phyloP scores from a whole-genome alignment of 208 protist genomes.

The Wallacemonas sp. region DNA sequence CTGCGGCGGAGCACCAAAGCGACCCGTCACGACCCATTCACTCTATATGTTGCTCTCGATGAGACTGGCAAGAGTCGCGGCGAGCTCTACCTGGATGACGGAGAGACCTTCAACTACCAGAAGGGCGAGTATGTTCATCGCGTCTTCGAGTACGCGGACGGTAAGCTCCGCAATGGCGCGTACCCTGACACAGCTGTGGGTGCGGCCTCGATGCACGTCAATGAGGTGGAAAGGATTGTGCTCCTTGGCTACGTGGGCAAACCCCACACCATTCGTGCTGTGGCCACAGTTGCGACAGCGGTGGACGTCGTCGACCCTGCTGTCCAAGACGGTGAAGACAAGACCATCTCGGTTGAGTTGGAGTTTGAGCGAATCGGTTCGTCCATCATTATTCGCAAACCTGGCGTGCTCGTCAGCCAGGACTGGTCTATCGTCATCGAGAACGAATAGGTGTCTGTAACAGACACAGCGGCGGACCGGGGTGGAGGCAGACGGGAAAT shows the following conservation, averaged over 20 bases:
- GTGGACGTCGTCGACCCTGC: slow-evolving; percentile 15
- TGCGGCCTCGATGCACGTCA: slow-evolving; percentile 16
- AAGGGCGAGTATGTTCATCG: slow-evolving; percentile 51
- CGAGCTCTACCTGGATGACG: slow-evolving; percentile 81
- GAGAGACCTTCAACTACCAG: slow-evolving; percentile 65
- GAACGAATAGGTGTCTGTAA: too few relatives aligned
- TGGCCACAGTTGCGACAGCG: background rate
- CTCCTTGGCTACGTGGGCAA: slow-evolving; percentile 58
- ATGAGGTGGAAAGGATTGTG: slow-evolving; percentile 69
- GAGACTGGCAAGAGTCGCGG: slow-evolving; percentile 58
- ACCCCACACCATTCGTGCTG: slow-evolving; percentile 23
- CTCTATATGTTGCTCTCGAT: slow-evolving; percentile 90
- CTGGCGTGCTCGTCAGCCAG: slow-evolving; percentile 38
- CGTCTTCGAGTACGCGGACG: slow-evolving; percentile 48
- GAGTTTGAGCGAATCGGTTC: slow-evolving; percentile 57
- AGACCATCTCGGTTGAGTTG: slow-evolving; percentile 24
- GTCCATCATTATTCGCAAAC: slow-evolving; percentile 62
- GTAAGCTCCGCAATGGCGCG: slow-evolving; percentile 30
- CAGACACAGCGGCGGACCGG: too few relatives aligned
- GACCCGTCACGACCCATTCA: slow-evolving; percentile 92
- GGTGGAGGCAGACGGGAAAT: too few relatives aligned
- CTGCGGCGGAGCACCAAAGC: slow-evolving; percentile 79
- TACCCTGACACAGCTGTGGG: background rate
- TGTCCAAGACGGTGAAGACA: slow-evolving; percentile 1
- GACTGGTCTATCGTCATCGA: slow-evolving; percentile 69